Conservation (phyloP, 1,139 yeast species). For the Nakaseomyces sp. region DNA sequence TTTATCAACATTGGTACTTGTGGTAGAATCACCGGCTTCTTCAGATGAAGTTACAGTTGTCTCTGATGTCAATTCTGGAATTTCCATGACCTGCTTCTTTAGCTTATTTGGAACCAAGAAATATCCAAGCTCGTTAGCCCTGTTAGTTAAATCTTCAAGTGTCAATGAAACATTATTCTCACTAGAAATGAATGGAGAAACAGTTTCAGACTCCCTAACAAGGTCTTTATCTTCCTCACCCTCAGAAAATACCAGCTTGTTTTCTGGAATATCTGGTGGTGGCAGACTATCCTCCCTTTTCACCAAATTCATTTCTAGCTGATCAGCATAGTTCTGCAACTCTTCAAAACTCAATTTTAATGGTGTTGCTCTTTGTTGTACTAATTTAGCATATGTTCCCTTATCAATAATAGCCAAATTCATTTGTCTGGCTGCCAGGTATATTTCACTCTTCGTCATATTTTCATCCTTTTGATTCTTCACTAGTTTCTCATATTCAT, state of each 20-base stretch:
- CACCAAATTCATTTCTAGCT: background rate
- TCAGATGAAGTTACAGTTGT: background rate
- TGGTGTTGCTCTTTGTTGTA: conserved; percentile 1
- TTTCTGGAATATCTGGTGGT: background rate
- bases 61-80: conserved; percentile 4
- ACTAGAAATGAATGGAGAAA: background rate
- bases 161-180: background rate
- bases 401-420: conserved; percentile 2
- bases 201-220: background rate
- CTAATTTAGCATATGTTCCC: background rate
- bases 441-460: background rate
- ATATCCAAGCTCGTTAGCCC: background rate
- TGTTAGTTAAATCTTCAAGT: background rate
- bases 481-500: conserved; percentile 15
- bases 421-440: background rate
- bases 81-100: background rate
- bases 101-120: background rate
- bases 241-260: background rate
- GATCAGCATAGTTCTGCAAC: background rate
- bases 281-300: background rate
- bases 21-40: background rate
- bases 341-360: conserved; percentile 2
- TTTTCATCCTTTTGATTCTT: conserved; percentile 4
- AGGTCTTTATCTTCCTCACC: background rate
- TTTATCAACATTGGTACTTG: background rate